Conservation (phyloP, 2,329 filamentous ascomycete genomes). For the Nigrograna mackinnonii region DNA sequence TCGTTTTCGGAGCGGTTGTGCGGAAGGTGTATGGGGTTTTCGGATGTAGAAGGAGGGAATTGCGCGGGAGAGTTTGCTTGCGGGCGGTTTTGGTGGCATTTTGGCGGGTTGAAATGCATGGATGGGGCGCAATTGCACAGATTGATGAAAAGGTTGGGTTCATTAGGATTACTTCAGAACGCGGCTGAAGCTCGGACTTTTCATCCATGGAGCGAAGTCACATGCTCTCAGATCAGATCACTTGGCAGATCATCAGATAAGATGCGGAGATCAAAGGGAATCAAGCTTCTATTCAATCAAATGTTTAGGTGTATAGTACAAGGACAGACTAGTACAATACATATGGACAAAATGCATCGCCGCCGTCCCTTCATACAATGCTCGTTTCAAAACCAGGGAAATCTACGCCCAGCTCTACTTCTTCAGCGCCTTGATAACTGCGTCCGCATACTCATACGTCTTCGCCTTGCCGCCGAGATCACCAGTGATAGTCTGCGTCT, state of each 20-base stretch:
- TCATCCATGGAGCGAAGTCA: too few species aligned
- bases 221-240: conserved; percentile 13
- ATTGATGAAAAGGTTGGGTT: too few species aligned
- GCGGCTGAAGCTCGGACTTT: too few species aligned
- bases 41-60: not conserved
- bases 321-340: conserved; percentile 29
- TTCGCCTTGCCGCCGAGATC: conserved; percentile 96
- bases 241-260: conserved; percentile 15
- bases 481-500: conserved; percentile 78
- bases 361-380: conserved; percentile 28
- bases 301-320: conserved; percentile 40
- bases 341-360: conserved; percentile 42
- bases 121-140: too few species aligned
- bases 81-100: conserved; percentile 1
- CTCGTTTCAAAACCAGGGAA: conserved; percentile 21
- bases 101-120: conserved; percentile 1
- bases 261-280: conserved; percentile 14
- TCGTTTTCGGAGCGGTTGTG: too few species aligned
- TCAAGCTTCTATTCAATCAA: conserved; percentile 17
- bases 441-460: conserved; percentile 90
- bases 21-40: too few species aligned
- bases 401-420: conserved; percentile 32
- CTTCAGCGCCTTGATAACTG: conserved; percentile 75
- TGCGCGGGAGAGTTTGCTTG: not conserved
- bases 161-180: too few species aligned